Evolutionary conservation across 768 basidiomycete species (phyloP).

Genomic region (Trametes gibbosa): DNA sequence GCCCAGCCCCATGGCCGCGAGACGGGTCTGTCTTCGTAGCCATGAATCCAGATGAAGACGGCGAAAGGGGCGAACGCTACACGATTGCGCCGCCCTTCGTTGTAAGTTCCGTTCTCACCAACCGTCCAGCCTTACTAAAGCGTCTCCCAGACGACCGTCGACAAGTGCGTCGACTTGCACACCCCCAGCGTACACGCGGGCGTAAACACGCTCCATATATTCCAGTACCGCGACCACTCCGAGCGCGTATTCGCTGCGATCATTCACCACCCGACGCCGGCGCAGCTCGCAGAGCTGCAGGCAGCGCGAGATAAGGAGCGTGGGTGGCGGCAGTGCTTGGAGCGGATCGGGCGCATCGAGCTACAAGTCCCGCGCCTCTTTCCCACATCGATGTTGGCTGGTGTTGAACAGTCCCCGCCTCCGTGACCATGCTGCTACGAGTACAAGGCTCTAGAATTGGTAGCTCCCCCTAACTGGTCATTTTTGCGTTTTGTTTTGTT

Average conservation of each 20-base stretch:
- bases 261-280: slow-evolving; percentile 18
- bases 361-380: background rate
- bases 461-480: too few relatives aligned
- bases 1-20: slow-evolving; percentile 7
- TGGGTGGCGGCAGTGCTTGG: slow-evolving; percentile 4
- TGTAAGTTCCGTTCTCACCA: background rate
- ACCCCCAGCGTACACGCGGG: slow-evolving; percentile 3
- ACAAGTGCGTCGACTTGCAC: slow-evolving; percentile 15
- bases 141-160: background rate
- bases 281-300: slow-evolving; percentile 15
- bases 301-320: background rate
- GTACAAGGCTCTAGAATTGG: too few relatives aligned
- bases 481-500: too few relatives aligned
- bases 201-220: slow-evolving; percentile 16
- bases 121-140: background rate
- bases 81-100: slow-evolving; percentile 17
- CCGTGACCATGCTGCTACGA: too few relatives aligned
- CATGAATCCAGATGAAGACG: background rate
- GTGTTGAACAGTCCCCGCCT: too few relatives aligned
- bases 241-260: slow-evolving; percentile 19
- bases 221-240: slow-evolving; percentile 17
- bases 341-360: slow-evolving; percentile 5
- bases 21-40: slow-evolving; percentile 5
- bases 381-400: background rate
- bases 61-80: background rate